Base-by-base conservation (phyloP, 1,284 basidiomycete species). In the Cystobasidium sp. region DNA sequence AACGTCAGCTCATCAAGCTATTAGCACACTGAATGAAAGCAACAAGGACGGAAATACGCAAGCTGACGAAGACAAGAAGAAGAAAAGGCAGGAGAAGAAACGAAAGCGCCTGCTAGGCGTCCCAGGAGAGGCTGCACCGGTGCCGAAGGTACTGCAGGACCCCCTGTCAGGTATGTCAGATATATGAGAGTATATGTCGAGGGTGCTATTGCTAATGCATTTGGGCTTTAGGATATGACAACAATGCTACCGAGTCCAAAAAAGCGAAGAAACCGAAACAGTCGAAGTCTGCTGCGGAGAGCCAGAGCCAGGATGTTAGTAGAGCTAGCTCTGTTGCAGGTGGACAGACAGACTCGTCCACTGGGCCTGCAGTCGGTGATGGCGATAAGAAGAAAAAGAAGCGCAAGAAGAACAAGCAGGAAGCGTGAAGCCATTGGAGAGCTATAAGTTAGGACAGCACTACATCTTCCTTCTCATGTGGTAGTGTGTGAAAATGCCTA, bases 101-200 rank as follows among this genome's bases (percentile, higher is more conserved):
- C 44, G 56, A 22, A 49, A 49, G 58, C 47, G 41, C 14, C 31
- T 43, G 44, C 16, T 59, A n/a, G 56, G 56, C 12, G 56, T 22
- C 1, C 18, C 39, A 10, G 39, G 1, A 16, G 56, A 59, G 12
- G 43, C 14, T 49, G 20, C 55, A 1, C 12, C n/a, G 53, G 6
- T 37, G 9, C 24, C 18, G 6, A 70, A 47, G 24, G 51, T 20
- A 20, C 12, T 49, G 1, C 37, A 47, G 22, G 58, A 70, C 37
- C 68, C 68, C 46, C 47, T 70, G 20, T 56, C 47, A 62, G 68
- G 68, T 70, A 22, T 37, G 31, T 55, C 14, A 66, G 9, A 56
- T n/a, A n/a, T n/a, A n/a, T n/a, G n/a, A n/a, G n/a, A n/a, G n/a
- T n/a, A n/a, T n/a, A n/a, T n/a, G n/a, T n/a, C n/a, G n/a, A n/a